Base-by-base conservation (phyloP, 169 alveolate species). In the Eimeria tenella region DNA sequence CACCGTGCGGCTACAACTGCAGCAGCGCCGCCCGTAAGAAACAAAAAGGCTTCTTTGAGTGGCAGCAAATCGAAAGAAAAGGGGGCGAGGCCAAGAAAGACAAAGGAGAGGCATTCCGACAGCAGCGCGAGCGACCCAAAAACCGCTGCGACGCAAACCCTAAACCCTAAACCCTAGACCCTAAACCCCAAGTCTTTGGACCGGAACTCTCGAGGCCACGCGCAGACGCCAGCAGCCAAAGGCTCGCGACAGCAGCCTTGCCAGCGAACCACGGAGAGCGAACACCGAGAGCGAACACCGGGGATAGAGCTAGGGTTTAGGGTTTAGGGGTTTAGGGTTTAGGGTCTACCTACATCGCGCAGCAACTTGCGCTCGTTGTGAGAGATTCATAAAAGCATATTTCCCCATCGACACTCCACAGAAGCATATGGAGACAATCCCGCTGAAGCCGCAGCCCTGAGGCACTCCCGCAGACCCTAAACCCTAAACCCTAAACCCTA, bases 371-470 rank as follows among this genome's bases (percentile, higher is more conserved):
- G 94, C 95, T 9, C 81, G 9, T 17, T 31, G 65, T 5, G 94
- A 94, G 71, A 94, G 94, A 53, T 94, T 88, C 6, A 86, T 93
- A 19, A 74, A 83, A 21, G 96, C 93, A 71, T 94, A 94, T 52
- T 89, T 87, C 77, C 94, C 94, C 92, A 94, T 83, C n/a, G 90
- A 50, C 0, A 94, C 77, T 15, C 96, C 96, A 60, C 96, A 94
- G 90, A 94, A 94, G 79, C 93, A 90, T 19, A 94, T 94, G 90
- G 96, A 74, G 55, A 90, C 94, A 23, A 94, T 90, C 56, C 96
- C 96, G 53, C 95, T 89, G 52, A 65, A 55, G 31, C 95, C 94
- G 60, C 70, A 89, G n/a, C 94, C 88, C 86, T 89, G 93, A 21
- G 17, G 53, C 4, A 31, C 91, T 62, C 79, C 86, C 5, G 9